A percentile compares a stretch with the other conserved stretches of the same genome.
phyloP scores from a whole-genome alignment of 768 basidiomycete species.

The Amanita thiersii region DNA sequence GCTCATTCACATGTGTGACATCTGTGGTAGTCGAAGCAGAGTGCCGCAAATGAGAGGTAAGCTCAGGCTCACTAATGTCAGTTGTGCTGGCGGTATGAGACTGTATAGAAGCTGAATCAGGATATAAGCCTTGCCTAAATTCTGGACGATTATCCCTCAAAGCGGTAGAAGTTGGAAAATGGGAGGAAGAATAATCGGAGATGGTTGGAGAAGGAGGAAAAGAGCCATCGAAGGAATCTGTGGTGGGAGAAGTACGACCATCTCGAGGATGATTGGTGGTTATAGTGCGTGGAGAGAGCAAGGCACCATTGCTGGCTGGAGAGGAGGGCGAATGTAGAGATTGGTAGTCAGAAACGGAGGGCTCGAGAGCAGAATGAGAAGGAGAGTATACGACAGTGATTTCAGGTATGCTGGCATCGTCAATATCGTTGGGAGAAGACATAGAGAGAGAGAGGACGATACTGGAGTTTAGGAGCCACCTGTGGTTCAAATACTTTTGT shows the following conservation, averaged over 20 bases:
- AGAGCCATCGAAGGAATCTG: slow-evolving; percentile 31
- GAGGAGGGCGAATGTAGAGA: slow-evolving; percentile 4
- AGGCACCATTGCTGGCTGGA: slow-evolving; percentile 6
- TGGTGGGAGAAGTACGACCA: slow-evolving; percentile 18
- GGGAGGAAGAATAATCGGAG: slow-evolving; percentile 54
- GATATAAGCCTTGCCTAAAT: slow-evolving; percentile 40
- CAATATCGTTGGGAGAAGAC: slow-evolving; percentile 3
- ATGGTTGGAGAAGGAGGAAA: slow-evolving; percentile 72
- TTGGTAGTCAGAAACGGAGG: not conserved
- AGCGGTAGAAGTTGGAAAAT: slow-evolving; percentile 45
- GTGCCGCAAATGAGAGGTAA: slow-evolving; percentile 17
- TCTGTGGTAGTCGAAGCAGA: not conserved
- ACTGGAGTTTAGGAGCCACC: no score
- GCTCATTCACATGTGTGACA: slow-evolving; percentile 4
- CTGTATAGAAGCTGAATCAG: slow-evolving; percentile 35
- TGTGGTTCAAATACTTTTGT: no score
- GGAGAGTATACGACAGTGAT: slow-evolving; percentile 8
- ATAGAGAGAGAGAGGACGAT: not conserved
- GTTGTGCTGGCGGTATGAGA: slow-evolving; percentile 23
- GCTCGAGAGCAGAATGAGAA: slow-evolving; percentile 3
- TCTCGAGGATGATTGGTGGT: slow-evolving; percentile 8
- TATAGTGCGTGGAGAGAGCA: slow-evolving; percentile 17
- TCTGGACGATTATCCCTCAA: slow-evolving; percentile 68
- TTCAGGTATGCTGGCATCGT: slow-evolving; percentile 6
- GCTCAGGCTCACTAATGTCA: slow-evolving; percentile 27